A percentile compares a stretch with the other conserved stretches of the same genome.
These are phyloP conservation scores for Epichloe hybrida DNA, from an alignment of 2,329 filamentous ascomycete species.

Conservation along the genomic window DNA sequence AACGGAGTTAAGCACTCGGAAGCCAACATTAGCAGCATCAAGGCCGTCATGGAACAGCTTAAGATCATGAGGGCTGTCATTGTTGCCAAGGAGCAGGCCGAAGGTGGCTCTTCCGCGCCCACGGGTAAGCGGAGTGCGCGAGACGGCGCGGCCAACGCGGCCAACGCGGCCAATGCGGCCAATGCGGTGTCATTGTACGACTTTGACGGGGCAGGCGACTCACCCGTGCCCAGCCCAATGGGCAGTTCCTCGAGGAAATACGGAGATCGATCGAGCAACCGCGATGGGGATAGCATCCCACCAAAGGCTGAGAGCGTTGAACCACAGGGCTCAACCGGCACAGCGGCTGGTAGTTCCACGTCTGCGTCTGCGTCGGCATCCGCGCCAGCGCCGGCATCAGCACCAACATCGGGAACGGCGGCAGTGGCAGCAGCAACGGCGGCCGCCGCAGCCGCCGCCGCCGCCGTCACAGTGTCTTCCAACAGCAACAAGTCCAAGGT, in stretches of 20 bases:
- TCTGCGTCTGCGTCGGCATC: background rate
- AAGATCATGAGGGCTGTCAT: conserved; percentile 29
- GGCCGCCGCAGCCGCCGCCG: background rate
- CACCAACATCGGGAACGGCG: background rate
- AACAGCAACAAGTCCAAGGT: conserved; percentile 33
- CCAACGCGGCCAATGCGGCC: conserved; percentile 13
- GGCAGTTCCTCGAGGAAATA: conserved; percentile 22
- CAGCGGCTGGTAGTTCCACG: background rate
- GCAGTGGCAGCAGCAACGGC: background rate
- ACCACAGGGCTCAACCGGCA: conserved; percentile 28
- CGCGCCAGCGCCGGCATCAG: background rate
- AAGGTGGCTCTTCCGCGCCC: conserved; percentile 13
- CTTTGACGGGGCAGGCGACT: conserved; percentile 31
- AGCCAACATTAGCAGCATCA: conserved; percentile 22
- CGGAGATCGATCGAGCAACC: conserved; percentile 24
- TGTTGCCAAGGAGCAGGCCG: conserved; percentile 28
- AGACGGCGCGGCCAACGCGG: conserved; percentile 7
- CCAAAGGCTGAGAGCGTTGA: conserved; percentile 44
- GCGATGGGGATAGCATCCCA: conserved; percentile 38
- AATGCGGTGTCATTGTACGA: conserved; percentile 26
- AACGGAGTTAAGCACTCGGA: conserved; percentile 28
- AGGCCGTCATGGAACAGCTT: conserved; percentile 27
- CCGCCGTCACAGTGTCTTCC: conserved; percentile 3
- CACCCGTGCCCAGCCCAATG: conserved; percentile 30
- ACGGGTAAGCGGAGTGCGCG: conserved; percentile 12